A percentile compares a stretch with the other conserved stretches of the same genome.
These are phyloP conservation scores for Marasmius sp. DNA, from an alignment of 1,284 basidiomycete species.

Conservation along the genomic window DNA sequence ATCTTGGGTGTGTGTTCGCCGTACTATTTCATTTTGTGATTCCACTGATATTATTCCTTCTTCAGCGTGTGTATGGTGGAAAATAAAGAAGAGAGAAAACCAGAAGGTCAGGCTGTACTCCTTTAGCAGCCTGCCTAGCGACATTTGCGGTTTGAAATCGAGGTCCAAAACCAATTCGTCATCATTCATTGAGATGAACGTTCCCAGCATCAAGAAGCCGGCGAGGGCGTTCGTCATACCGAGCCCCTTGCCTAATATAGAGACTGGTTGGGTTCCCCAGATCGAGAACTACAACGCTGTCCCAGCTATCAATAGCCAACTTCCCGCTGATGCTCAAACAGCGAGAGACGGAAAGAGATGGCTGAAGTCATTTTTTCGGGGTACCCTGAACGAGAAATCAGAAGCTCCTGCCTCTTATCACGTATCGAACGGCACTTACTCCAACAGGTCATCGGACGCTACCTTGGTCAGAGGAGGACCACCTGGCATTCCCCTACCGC, in stretches of 20 bases:
- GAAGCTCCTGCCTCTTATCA: slow-evolving; percentile 26
- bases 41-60: not conserved
- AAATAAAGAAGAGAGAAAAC: not conserved
- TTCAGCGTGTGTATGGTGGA: not conserved
- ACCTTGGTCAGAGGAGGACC: not conserved
- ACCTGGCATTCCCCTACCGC: slow-evolving; percentile 23
- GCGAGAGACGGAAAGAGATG: slow-evolving; percentile 6
- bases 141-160: not conserved
- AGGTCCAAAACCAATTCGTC: not conserved
- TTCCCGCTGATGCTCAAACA: slow-evolving; percentile 9
- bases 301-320: slow-evolving; percentile 7
- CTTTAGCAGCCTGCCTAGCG: not conserved
- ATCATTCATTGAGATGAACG: not conserved
- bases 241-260: slow-evolving; percentile 17
- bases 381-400: slow-evolving; percentile 6
- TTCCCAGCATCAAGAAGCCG: slow-evolving; percentile 26
- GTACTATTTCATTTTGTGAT: not conserved
- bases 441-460: slow-evolving; percentile 9
- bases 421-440: slow-evolving; percentile 10
- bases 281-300: slow-evolving; percentile 25
- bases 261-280: slow-evolving; percentile 43
- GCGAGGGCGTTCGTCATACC: slow-evolving; percentile 24
- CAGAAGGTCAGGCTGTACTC: not conserved
- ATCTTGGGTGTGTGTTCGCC: slow-evolving; percentile 19
- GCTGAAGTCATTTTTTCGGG: not conserved